Evolutionary conservation across 768 basidiomycete genomes (phyloP).

Genomic region (Termitomyces sp.): DNA sequence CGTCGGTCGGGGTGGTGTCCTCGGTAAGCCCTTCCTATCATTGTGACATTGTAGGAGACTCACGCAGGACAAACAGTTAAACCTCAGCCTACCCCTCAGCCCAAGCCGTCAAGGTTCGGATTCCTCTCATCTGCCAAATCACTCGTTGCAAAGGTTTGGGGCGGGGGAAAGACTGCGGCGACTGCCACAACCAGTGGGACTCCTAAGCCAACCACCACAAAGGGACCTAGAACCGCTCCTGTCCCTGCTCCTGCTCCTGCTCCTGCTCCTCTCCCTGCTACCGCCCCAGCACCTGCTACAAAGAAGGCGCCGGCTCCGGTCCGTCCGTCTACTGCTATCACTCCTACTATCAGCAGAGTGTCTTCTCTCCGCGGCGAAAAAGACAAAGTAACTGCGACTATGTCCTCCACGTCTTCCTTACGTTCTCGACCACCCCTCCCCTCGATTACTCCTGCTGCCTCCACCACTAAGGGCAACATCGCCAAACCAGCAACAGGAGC

Average conservation of each 20-base stretch:
- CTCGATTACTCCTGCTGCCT: conserved; percentile 14
- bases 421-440: conserved; percentile 23
- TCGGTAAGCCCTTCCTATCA: conserved; percentile 33
- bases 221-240: conserved; percentile 23
- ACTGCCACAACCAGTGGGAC: background rate
- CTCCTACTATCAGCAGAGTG: conserved; percentile 15
- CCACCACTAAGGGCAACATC: conserved; percentile 7
- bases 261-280: conserved; percentile 10
- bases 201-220: background rate
- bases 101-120: conserved; percentile 59
- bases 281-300: conserved; percentile 11
- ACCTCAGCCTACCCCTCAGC: conserved; percentile 28
- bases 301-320: conserved; percentile 17
- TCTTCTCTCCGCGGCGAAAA: conserved; percentile 20
- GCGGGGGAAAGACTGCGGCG: conserved; percentile 42
- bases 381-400: conserved; percentile 14
- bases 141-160: conserved; percentile 74
- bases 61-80: conserved; percentile 26
- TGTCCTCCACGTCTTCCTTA: conserved; percentile 18
- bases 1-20: conserved; percentile 35
- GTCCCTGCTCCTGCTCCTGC: conserved; percentile 12
- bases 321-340: conserved; percentile 22
- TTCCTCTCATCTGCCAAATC: conserved; percentile 73
- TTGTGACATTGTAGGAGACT: background rate
- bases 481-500: conserved; percentile 18